phyloP scores from a whole-genome alignment of 2,329 filamentous ascomycete species.

The Colletotrichum liaoningense region DNA sequence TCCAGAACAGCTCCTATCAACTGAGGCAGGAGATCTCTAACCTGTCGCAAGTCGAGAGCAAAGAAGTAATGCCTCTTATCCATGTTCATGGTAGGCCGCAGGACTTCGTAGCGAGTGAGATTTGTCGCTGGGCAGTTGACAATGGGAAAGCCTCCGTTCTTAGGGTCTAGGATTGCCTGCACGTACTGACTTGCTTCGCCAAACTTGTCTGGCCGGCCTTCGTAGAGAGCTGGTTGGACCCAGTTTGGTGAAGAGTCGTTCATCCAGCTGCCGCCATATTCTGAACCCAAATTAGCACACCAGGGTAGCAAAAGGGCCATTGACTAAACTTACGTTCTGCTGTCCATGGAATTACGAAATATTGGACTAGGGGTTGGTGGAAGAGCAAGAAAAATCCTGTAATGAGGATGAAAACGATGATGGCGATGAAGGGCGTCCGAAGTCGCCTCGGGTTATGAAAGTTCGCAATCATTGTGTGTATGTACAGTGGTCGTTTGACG shows the following conservation, averaged over 20 bases:
- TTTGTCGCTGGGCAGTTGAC: slow-evolving; percentile 43
- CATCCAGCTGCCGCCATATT: slow-evolving; percentile 35
- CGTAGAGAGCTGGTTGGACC: slow-evolving; percentile 20
- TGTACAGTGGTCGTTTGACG: neutral
- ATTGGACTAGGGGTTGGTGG: slow-evolving; percentile 55
- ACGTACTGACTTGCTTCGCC: slow-evolving; percentile 45
- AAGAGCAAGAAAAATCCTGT: slow-evolving; percentile 77
- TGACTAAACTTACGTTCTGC: slow-evolving; percentile 12
- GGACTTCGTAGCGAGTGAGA: slow-evolving; percentile 24
- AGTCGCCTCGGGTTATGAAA: slow-evolving; percentile 28
- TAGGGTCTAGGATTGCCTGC: slow-evolving; percentile 50
- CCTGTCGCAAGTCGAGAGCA: slow-evolving; percentile 62
- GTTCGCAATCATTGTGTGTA: slow-evolving; percentile 24
- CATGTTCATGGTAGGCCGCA: slow-evolving; percentile 15
- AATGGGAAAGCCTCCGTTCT: slow-evolving; percentile 38
- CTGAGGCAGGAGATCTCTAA: slow-evolving; percentile 57
- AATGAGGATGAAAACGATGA: slow-evolving; percentile 65
- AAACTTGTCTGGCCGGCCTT: slow-evolving; percentile 18
- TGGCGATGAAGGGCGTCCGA: slow-evolving; percentile 38
- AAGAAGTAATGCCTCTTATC: slow-evolving; percentile 57
- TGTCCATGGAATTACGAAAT: slow-evolving; percentile 28
- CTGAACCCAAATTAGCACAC: slow-evolving; percentile 7
- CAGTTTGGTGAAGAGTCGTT: slow-evolving; percentile 22
- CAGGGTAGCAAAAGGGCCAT: too few relatives aligned
- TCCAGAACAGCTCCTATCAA: slow-evolving; percentile 64